Conservation (phyloP, 2,329 filamentous ascomycete species). For the Chaetothyriales sp. region DNA sequence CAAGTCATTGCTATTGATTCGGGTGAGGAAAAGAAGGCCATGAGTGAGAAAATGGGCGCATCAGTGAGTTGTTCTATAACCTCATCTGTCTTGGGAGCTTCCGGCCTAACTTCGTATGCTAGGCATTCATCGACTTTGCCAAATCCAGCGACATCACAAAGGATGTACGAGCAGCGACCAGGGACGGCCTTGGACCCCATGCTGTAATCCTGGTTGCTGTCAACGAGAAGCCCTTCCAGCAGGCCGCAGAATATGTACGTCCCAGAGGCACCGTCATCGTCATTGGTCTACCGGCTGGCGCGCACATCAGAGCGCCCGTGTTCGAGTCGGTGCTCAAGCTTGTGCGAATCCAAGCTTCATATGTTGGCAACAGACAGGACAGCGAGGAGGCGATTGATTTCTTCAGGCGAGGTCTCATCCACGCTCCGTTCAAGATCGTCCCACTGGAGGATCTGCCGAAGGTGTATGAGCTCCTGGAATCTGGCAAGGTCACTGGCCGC, state of each 20-base stretch:
- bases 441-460: conserved; percentile 65
- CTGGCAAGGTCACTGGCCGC: conserved; percentile 30
- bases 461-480: conserved; percentile 62
- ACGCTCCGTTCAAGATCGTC: conserved; percentile 72
- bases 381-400: conserved; percentile 83
- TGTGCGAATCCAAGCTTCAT: conserved; percentile 84
- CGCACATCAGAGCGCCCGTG: conserved; percentile 68
- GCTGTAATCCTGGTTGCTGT: conserved; percentile 79
- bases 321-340: conserved; percentile 82
- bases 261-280: conserved; percentile 70
- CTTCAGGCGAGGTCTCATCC: conserved; percentile 69
- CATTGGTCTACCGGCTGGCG: conserved; percentile 74
- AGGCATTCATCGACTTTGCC: conserved; percentile 66
- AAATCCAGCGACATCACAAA: conserved; percentile 63
- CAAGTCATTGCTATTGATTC: conserved; percentile 68
- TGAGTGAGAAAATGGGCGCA: conserved; percentile 56
- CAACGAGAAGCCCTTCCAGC: conserved; percentile 85
- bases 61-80: conserved; percentile 21
- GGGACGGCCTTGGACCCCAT: conserved; percentile 71
- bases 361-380: conserved; percentile 86
- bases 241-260: conserved; percentile 78
- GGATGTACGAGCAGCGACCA: conserved; percentile 69
- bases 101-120: conserved; percentile 5
- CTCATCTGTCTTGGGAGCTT: background rate
- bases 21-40: conserved; percentile 64